A percentile compares a stretch with the other conserved stretches of the same genome.
phyloP scores from a whole-genome alignment of 306 rosid genomes.

The Cucumis hystrix region DNA sequence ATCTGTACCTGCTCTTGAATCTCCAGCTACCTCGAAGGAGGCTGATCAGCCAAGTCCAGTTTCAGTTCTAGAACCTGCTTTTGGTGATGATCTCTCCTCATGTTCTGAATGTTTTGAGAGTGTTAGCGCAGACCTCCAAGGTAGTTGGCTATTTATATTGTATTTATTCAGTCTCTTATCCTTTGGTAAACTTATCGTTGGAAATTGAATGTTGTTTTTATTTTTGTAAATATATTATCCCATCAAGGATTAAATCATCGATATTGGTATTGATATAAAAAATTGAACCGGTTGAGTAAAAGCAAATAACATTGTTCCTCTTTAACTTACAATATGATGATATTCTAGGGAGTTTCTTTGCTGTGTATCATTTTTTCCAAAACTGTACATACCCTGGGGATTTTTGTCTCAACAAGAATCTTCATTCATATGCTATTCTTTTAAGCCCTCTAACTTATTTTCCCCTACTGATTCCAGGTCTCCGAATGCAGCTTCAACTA shows the following conservation, averaged over 20 bases:
- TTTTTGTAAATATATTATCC: background rate
- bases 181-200: background rate
- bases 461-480: slow-evolving; percentile 35
- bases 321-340: background rate
- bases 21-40: slow-evolving; percentile 54
- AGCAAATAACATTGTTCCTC: background rate
- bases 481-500: slow-evolving; percentile 83
- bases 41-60: slow-evolving; percentile 96
- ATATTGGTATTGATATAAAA: background rate
- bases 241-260: background rate
- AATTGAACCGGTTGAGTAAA: background rate
- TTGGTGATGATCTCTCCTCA: slow-evolving; percentile 63
- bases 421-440: background rate
- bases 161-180: background rate
- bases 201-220: background rate
- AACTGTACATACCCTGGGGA: background rate
- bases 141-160: slow-evolving; percentile 17
- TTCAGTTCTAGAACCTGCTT: slow-evolving; percentile 77
- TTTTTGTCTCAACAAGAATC: background rate
- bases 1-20: slow-evolving; percentile 30
- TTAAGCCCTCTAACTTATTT: background rate
- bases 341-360: background rate
- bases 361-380: background rate
- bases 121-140: slow-evolving; percentile 77
- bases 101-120: slow-evolving; percentile 87